phyloP scores from a whole-genome alignment of 352 stramenopile species.

The Plasmopara halstedii region DNA sequence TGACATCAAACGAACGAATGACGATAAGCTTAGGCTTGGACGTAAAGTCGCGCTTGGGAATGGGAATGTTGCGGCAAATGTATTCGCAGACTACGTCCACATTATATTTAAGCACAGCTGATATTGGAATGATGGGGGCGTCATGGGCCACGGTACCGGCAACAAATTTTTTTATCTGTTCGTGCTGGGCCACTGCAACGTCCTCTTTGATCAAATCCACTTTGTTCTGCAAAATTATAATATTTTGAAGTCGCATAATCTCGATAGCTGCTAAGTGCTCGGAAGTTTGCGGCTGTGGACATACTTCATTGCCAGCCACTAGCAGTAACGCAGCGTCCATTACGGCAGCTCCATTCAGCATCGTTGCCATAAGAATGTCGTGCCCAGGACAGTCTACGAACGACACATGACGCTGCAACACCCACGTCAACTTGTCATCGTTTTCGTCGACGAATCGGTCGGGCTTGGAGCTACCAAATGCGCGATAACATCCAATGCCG shows the following conservation, averaged over 20 bases:
- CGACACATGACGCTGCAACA: constrained; percentile 95
- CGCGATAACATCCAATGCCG: constrained; percentile 84
- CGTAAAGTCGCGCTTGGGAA: constrained; percentile 98
- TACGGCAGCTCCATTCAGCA: constrained; percentile 99
- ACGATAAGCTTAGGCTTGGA: constrained; percentile 98
- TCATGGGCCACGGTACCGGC: constrained; percentile 90
- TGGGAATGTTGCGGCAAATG: constrained; percentile 98
- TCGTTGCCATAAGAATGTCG: constrained; percentile 99
- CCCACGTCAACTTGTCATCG: constrained; percentile 87
- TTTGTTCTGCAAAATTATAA: constrained; percentile 99
- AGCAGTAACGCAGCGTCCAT: constrained; percentile 99
- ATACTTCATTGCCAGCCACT: constrained; percentile 97
- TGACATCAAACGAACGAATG: constrained; percentile 99
- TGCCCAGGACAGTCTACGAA: constrained; percentile 99
- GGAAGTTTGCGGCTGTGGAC: constrained; percentile 98
- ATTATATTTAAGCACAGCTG: constrained; percentile 99
- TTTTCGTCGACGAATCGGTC: constrained; percentile 81
- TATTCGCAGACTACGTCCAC: constrained; percentile 99
- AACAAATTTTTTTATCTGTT: constrained; percentile 93
- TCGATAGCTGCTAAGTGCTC: constrained; percentile 99
- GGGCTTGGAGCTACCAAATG: constrained; percentile 82
- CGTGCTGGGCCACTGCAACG: constrained; percentile 95
- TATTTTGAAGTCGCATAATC: constrained; percentile 99
- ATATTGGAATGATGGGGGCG: constrained; percentile 99
- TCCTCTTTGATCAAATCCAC: constrained; percentile 99